phyloP scores from a whole-genome alignment of 495 filamentous ascomycete genomes.

The Aspergillus avenaceus region DNA sequence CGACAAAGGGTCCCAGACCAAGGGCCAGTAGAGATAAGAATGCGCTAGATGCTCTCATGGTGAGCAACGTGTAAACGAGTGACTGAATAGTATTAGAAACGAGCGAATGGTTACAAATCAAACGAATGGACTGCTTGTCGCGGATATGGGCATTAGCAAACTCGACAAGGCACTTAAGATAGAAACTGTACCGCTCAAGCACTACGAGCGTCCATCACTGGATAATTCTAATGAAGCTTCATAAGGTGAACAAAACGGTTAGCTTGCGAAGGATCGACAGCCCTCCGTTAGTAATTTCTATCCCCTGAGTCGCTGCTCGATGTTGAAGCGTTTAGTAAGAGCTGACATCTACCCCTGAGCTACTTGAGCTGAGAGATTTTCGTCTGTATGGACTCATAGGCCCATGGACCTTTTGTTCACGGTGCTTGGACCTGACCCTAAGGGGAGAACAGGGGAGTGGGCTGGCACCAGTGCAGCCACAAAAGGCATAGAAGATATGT shows the following conservation, averaged over 20 bases:
- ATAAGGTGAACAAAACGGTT: background rate
- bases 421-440: too few species aligned
- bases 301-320: background rate
- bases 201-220: too few species aligned
- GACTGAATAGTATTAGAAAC: background rate
- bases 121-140: background rate
- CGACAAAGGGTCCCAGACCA: background rate
- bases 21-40: background rate
- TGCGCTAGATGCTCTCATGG: slow-evolving; percentile 1
- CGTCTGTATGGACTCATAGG: background rate
- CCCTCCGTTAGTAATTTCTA: background rate
- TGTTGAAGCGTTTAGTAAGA: background rate
- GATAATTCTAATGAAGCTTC: background rate
- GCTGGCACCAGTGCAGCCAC: too few species aligned
- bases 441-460: too few species aligned
- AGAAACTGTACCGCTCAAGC: too few species aligned
- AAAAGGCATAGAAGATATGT: background rate
- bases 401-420: too few species aligned
- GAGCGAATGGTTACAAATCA: background rate
- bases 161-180: background rate
- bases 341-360: too few species aligned
- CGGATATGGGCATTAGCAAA: background rate
- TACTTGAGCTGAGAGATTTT: too few species aligned
- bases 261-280: background rate
- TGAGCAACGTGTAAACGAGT: background rate